Percentiles rank a stretch among this genome's conserved stretches.
These are phyloP conservation scores for Mycena leptocephala DNA, from an alignment of 768 basidiomycete species.

Conservation along the genomic window DNA sequence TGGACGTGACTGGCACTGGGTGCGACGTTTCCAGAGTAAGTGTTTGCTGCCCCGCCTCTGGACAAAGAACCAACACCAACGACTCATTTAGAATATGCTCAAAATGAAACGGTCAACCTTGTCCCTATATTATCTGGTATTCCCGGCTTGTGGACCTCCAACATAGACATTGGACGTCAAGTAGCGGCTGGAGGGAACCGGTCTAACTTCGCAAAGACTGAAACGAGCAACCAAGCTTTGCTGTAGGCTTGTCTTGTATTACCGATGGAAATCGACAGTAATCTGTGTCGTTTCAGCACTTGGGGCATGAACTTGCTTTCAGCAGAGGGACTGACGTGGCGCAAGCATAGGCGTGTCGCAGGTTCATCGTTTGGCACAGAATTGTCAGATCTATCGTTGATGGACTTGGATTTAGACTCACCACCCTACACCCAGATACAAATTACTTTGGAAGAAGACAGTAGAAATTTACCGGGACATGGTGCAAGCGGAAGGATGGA, in stretches of 20 bases:
- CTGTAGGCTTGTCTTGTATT: constrained; percentile 43
- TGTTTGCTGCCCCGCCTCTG: neutral
- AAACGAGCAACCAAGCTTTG: constrained; percentile 46
- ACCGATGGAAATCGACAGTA: neutral
- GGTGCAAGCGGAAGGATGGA: constrained; percentile 56
- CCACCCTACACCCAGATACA: constrained; percentile 47
- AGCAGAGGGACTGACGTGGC: constrained; percentile 49
- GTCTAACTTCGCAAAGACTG: constrained; percentile 59
- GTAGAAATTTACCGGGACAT: constrained; percentile 57
- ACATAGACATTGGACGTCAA: constrained; percentile 65
- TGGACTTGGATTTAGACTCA: neutral
- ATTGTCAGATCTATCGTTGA: constrained; percentile 32
- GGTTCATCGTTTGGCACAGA: constrained; percentile 50
- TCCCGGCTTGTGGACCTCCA: constrained; percentile 59
- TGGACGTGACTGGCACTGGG: constrained; percentile 45
- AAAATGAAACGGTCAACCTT: constrained; percentile 43
- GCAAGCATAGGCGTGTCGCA: constrained; percentile 52
- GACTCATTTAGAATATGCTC: constrained; percentile 30
- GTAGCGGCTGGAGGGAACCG: constrained; percentile 57
- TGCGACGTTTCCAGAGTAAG: constrained; percentile 41
- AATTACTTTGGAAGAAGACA: constrained; percentile 60
- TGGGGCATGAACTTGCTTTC: constrained; percentile 53
- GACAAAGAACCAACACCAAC: neutral
- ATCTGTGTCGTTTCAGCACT: constrained; percentile 13
- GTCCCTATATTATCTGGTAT: constrained; percentile 50